Base-by-base conservation (phyloP, 306 rosid species). In the Erythrophleum fordii region DNA sequence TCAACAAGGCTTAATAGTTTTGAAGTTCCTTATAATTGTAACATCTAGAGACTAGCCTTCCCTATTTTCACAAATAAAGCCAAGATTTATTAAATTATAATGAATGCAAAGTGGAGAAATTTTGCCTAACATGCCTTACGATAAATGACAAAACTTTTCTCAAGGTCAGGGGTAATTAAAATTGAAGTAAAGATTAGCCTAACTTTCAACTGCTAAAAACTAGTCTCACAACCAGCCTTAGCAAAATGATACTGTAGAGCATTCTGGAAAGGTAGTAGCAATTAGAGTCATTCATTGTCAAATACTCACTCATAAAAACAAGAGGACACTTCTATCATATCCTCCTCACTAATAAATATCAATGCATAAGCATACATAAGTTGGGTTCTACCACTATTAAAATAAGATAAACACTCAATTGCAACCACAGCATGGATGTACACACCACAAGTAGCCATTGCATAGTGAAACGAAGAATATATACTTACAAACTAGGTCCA, bases 401-500 rank as follows among this genome's bases (percentile, higher is more conserved):
- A 71, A 48, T 48, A 6, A 28, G 41, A 28, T 8, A 26, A 46
- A 70, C 28, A 58, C 23, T 58, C 64, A 11, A 29, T 25, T 1
- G 23, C 14, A 56, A 23, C 62, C 31, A 56, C 6, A 56, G 8
- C n/a, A 56, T 56, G 11, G 23, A 14, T 5, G 41, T 10, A 26
- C 41, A 69, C 26, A 0, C 2, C 42, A 48, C 25, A 48, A 55
- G 37, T 13, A 48, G 59, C 44, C 44, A 71, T 13, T 37, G 44
- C 10, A 26, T 58, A 17, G 73, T 3, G 25, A 22, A 45, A 66
- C 48, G 31, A 5, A 34, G 26, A 72, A 64, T 28, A 11, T 34
- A 60, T 39, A 91, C 95, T 89, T 79, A 91, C 95, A 91, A 84
- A 87, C 95, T 84, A 26, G 93, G 93, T 28, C 95, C 95, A 61